Percentiles rank a stretch among this genome's conserved stretches.
phyloP scores from a whole-genome alignment of 129 eudicot species.

The Tagetes erecta region DNA sequence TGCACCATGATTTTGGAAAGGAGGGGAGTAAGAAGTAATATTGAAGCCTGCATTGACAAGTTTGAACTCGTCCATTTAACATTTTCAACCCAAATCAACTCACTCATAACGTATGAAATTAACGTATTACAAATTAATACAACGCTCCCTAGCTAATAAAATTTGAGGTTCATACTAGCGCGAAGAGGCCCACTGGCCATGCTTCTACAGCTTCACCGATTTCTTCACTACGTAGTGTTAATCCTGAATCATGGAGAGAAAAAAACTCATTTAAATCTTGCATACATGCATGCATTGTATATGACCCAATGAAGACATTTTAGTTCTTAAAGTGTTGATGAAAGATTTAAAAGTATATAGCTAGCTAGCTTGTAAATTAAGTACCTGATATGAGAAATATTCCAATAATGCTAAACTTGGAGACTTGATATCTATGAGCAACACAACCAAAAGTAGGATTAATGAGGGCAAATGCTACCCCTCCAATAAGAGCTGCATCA shows the following conservation, averaged over 20 bases:
- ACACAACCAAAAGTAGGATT: slow-evolving; percentile 81
- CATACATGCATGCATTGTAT: background rate
- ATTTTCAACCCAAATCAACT: background rate
- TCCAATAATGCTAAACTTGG: slow-evolving; percentile 78
- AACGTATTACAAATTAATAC: no score
- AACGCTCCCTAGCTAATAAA: slow-evolving; percentile 15
- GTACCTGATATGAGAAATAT: slow-evolving; percentile 85
- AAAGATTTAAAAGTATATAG: no score
- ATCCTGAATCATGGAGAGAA: slow-evolving; percentile 45
- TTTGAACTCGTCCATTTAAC: no score
- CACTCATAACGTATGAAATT: background rate
- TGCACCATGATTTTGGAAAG: slow-evolving; percentile 71
- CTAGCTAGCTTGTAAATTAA: background rate
- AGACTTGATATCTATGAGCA: slow-evolving; percentile 62
- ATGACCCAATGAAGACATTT: no score
- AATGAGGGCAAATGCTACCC: slow-evolving; percentile 71
- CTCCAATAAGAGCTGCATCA: slow-evolving; percentile 80
- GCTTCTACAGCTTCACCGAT: slow-evolving; percentile 92
- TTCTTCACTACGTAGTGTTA: slow-evolving; percentile 80
- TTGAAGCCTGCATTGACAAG: slow-evolving; percentile 68
- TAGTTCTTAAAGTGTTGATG: no score
- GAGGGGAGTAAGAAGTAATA: slow-evolving; percentile 71
- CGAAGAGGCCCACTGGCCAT: slow-evolving; percentile 92
- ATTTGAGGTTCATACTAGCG: slow-evolving; percentile 59
- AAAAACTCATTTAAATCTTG: background rate